A percentile compares a stretch with the other conserved stretches of the same genome.
Evolutionary conservation across 495 filamentous ascomycete genomes (phyloP).

Genomic region (Schizothecium vesticola): DNA sequence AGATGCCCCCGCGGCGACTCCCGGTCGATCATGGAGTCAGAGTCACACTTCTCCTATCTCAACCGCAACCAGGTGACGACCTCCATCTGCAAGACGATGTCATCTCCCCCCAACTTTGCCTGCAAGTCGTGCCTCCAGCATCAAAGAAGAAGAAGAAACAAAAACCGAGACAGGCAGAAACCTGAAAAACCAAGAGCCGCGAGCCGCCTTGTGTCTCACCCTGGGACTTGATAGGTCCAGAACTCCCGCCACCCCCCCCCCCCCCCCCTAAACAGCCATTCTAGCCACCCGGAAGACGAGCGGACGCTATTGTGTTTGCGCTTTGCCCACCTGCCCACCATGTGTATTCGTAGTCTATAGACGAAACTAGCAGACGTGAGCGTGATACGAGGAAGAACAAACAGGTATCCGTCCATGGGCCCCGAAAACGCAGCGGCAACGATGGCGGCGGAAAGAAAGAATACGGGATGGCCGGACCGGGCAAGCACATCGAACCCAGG

Average conservation of each 20-base stretch:
- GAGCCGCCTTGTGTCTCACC: neutral
- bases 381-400: neutral
- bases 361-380: neutral
- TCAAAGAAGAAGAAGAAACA: neutral
- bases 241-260: neutral
- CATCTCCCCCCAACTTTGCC: neutral
- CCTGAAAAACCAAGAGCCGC: neutral
- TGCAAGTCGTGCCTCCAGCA: neutral
- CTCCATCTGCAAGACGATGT: neutral
- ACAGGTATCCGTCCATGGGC: neutral
- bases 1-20: neutral
- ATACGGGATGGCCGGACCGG: neutral
- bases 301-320: neutral
- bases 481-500: neutral
- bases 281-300: neutral
- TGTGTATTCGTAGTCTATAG: neutral
- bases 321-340: neutral
- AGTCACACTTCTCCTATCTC: neutral
- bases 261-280: neutral
- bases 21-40: neutral
- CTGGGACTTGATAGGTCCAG: neutral
- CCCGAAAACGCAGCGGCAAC: no score
- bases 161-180: neutral
- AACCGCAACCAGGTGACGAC: neutral
- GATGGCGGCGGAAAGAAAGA: neutral